These are phyloP conservation scores for Aurifilum marmelostoma DNA, from an alignment of 2,329 filamentous ascomycete genomes.

Conservation along the genomic window DNA sequence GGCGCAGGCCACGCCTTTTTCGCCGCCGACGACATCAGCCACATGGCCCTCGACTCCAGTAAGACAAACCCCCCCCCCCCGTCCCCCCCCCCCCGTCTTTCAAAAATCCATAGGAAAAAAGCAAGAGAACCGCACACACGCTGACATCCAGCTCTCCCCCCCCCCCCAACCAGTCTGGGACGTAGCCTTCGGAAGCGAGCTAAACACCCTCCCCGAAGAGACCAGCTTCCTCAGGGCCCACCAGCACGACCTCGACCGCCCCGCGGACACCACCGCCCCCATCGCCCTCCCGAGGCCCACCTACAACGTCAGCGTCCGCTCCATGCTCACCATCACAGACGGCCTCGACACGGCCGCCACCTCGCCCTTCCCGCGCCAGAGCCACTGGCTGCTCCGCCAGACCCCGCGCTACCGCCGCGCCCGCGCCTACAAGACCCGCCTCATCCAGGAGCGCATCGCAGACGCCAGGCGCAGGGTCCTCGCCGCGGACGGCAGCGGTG, in stretches of 20 bases:
- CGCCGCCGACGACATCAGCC: slow-evolving; percentile 16
- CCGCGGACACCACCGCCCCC: neutral
- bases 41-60: slow-evolving; percentile 26
- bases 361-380: slow-evolving; percentile 15
- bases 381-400: slow-evolving; percentile 11
- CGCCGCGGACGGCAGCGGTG: neutral
- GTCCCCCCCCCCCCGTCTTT: neutral
- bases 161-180: slow-evolving; percentile 18
- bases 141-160: no score
- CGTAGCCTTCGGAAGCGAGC: slow-evolving; percentile 19
- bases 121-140: neutral
- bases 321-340: slow-evolving; percentile 20
- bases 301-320: slow-evolving; percentile 13
- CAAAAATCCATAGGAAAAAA: neutral
- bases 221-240: slow-evolving; percentile 7
- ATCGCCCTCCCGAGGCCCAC: slow-evolving; percentile 14
- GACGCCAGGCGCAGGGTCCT: slow-evolving; percentile 16
- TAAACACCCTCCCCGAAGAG: slow-evolving; percentile 7
- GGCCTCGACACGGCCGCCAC: slow-evolving; percentile 13
- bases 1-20: slow-evolving; percentile 12
- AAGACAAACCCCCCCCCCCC: neutral
- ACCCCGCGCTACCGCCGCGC: slow-evolving; percentile 20
- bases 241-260: neutral
- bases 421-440: slow-evolving; percentile 16
- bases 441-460: slow-evolving; percentile 21